Percentiles rank a stretch among this genome's conserved stretches.
Conservation (phyloP, 352 stramenopile genomes). For the Pythium aristosporum region DNA sequence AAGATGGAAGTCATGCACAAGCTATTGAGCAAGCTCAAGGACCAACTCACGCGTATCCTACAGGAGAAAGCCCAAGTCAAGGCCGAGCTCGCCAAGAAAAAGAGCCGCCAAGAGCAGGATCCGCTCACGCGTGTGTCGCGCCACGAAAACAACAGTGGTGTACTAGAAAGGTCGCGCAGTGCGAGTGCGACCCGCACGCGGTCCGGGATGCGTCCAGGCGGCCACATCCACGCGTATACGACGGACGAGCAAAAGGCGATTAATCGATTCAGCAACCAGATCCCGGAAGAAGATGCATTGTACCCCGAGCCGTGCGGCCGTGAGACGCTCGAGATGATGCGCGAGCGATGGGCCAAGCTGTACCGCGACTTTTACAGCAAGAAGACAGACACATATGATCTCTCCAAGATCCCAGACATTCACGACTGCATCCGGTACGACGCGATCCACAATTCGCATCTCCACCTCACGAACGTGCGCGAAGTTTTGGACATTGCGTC, state of each 20-base stretch:
- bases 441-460: constrained; percentile 96
- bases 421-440: constrained; percentile 98
- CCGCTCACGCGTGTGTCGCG: constrained; percentile 28
- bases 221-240: constrained; percentile 58
- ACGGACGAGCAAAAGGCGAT: constrained; percentile 35
- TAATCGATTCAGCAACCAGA: constrained; percentile 22
- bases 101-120: constrained; percentile 28
- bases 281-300: constrained; percentile 57
- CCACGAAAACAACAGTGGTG: constrained; percentile 32
- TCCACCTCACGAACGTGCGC: constrained; percentile 91
- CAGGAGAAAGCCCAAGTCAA: constrained; percentile 75
- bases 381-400: constrained; percentile 92
- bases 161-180: constrained; percentile 64
- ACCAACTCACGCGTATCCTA: constrained; percentile 79
- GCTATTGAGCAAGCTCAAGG: constrained; percentile 93
- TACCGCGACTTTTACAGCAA: constrained; percentile 96
- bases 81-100: constrained; percentile 37
- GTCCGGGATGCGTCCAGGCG: constrained; percentile 19
- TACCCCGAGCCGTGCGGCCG: constrained; percentile 81
- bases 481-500: constrained; percentile 95
- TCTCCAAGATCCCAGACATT: constrained; percentile 98
- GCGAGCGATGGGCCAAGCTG: constrained; percentile 92
- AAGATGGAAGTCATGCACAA: constrained; percentile 92
- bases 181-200: constrained; percentile 56
- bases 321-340: constrained; percentile 87